Percentiles rank a stretch among this genome's conserved stretches.
Conservation (phyloP, 2,329 filamentous ascomycete genomes). For the Sporothrix sp. region DNA sequence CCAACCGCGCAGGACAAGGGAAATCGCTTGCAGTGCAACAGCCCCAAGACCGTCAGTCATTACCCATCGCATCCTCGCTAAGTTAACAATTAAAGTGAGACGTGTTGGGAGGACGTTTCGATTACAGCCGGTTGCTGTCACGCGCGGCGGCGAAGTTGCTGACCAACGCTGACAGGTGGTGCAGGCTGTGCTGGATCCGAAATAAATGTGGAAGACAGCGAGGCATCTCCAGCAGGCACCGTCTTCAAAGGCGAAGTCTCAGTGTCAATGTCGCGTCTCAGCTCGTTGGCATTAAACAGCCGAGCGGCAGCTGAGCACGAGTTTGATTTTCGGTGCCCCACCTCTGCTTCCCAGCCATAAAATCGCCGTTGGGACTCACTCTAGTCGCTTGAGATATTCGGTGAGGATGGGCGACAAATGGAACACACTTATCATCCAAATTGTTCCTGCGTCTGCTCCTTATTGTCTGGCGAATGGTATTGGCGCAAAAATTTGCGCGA, state of each 20-base stretch:
- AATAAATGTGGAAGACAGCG: neutral
- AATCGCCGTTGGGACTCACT: constrained; percentile 24
- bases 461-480: neutral
- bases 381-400: constrained; percentile 11
- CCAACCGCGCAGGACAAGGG: neutral
- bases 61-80: too few species aligned
- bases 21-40: too few species aligned
- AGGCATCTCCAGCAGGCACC: neutral
- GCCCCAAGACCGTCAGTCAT: too few species aligned
- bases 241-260: neutral
- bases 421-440: neutral
- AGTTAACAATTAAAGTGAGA: too few species aligned
- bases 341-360: constrained; percentile 47
- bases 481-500: neutral
- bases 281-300: constrained; percentile 4
- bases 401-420: neutral
- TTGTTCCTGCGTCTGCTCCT: neutral
- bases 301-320: neutral
- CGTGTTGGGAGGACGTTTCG: too few species aligned
- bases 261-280: constrained; percentile 11
- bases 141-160: neutral
- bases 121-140: constrained; percentile 8
- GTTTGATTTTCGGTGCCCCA: constrained; percentile 25
- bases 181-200: neutral
- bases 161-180: neutral